Percentiles rank a stretch among this genome's conserved stretches.
Evolutionary conservation across 306 rosid species (phyloP).

Genomic region (Vigna nakashimae): DNA sequence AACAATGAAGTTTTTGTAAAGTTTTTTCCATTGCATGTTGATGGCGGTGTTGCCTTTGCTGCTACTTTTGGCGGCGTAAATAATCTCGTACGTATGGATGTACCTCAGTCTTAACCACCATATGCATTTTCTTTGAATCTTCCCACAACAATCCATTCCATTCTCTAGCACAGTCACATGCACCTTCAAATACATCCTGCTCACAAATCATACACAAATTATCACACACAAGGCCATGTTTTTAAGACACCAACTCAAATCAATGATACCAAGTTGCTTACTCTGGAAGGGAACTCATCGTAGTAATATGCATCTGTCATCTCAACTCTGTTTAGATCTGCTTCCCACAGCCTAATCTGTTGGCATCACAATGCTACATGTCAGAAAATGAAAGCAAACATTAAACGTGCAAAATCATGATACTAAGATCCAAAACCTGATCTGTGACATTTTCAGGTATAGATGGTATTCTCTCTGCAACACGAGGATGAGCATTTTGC

Average conservation of each 20-base stretch:
- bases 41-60: slow-evolving; percentile 10
- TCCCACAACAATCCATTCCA: slow-evolving; percentile 94
- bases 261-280: slow-evolving; percentile 43
- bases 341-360: slow-evolving; percentile 95
- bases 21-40: not conserved
- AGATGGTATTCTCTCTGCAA: slow-evolving; percentile 82
- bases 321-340: slow-evolving; percentile 92
- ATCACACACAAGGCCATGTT: not conserved
- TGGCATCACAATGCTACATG: slow-evolving; percentile 34
- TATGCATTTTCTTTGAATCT: slow-evolving; percentile 80
- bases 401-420: not conserved
- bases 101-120: slow-evolving; percentile 79
- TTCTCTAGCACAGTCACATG: slow-evolving; percentile 86
- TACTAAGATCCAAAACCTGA: slow-evolving; percentile 64
- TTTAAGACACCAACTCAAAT: slow-evolving; percentile 2
- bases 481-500: slow-evolving; percentile 97
- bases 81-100: slow-evolving; percentile 71
- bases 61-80: slow-evolving; percentile 78
- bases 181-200: slow-evolving; percentile 90
- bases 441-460: slow-evolving; percentile 97
- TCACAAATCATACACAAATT: slow-evolving; percentile 29
- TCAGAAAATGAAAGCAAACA: slow-evolving; percentile 43
- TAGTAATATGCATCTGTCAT: slow-evolving; percentile 70
- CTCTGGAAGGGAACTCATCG: slow-evolving; percentile 92
- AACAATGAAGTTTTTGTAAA: not conserved